These are phyloP conservation scores for Malania oleifera DNA, from an alignment of 164 flowering plant genomes.

Conservation along the genomic window DNA sequence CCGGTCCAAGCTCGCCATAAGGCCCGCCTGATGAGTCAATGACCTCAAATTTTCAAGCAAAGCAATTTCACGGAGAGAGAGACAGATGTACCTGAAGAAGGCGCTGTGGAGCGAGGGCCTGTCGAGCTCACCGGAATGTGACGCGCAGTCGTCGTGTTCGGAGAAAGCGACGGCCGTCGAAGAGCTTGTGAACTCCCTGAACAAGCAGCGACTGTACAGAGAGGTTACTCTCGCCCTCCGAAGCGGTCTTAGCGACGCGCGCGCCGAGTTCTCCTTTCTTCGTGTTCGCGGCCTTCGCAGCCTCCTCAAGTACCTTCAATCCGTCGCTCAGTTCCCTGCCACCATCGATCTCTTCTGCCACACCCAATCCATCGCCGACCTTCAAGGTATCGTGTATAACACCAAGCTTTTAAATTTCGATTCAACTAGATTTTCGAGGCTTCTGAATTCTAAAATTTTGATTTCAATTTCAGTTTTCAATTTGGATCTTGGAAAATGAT, in stretches of 20 bases:
- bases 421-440: too few relatives aligned
- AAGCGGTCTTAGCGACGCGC: conserved; percentile 73
- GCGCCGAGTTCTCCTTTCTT: conserved; percentile 93
- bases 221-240: conserved; percentile 90
- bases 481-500: too few relatives aligned
- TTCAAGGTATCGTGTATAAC: conserved; percentile 93
- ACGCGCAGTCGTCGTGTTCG: conserved; percentile 12
- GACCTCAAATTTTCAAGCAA: too few relatives aligned
- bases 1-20: too few relatives aligned
- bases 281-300: conserved; percentile 77
- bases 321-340: conserved; percentile 70
- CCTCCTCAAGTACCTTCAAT: conserved; percentile 74
- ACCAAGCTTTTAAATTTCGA: too few relatives aligned
- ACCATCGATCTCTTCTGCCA: conserved; percentile 61
- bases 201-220: conserved; percentile 53
- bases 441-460: not conserved
- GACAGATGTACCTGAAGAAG: conserved; percentile 51
- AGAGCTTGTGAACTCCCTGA: conserved; percentile 63
- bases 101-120: conserved; percentile 52
- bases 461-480: too few relatives aligned
- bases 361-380: conserved; percentile 62
- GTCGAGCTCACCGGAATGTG: conserved; percentile 17
- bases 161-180: conserved; percentile 31
- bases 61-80: conserved; percentile 13
- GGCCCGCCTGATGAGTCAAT: too few relatives aligned